Conservation (phyloP, 2,329 filamentous ascomycete genomes). For the Fusarium miscanthi region DNA sequence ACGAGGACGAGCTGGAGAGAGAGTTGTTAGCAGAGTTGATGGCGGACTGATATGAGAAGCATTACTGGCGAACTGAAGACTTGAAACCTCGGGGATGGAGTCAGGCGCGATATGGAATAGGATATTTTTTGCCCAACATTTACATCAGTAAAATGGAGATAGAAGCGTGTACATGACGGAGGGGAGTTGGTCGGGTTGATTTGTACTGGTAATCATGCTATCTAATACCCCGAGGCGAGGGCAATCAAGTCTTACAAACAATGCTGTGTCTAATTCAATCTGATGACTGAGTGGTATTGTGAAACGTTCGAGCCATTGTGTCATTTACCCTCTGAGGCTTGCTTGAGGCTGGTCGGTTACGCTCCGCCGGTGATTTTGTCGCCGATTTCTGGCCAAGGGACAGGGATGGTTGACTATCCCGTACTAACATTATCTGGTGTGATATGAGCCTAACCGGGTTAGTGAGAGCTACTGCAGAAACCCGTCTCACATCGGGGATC, state of each 20-base stretch:
- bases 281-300: too few species aligned
- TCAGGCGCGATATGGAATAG: background rate
- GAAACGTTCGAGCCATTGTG: background rate
- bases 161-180: slow-evolving; percentile 21
- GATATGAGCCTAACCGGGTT: rapidly evolving
- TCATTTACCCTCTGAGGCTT: too few species aligned
- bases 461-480: background rate
- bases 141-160: slow-evolving; percentile 11
- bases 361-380: slow-evolving; percentile 1
- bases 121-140: background rate
- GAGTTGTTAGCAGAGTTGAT: slow-evolving; percentile 72
- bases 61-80: slow-evolving; percentile 57
- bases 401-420: slow-evolving; percentile 25
- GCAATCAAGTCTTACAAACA: slow-evolving; percentile 20
- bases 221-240: slow-evolving; percentile 30
- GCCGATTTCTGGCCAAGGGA: background rate
- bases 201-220: background rate
- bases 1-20: slow-evolving; percentile 70
- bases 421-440: background rate
- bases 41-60: slow-evolving; percentile 57
- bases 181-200: slow-evolving; percentile 9
- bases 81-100: slow-evolving; percentile 9
- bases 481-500: slow-evolving; percentile 21
- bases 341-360: background rate
- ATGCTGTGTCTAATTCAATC: background rate